Evolutionary conservation across 352 stramenopile species (phyloP).

Genomic region (Pythium dissimile): DNA sequence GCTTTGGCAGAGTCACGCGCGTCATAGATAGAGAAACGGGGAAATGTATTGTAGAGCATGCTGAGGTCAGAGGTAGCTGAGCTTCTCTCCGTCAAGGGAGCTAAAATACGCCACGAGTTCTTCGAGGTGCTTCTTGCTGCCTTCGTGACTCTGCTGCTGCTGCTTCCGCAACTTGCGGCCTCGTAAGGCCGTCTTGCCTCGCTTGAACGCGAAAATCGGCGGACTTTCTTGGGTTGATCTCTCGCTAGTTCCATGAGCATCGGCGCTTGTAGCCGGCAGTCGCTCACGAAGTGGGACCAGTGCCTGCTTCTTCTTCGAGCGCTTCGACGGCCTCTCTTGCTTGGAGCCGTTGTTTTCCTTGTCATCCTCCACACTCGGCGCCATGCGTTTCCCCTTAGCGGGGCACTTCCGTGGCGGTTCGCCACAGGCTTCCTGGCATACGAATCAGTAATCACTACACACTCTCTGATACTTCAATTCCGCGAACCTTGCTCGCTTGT

Average conservation of each 20-base stretch:
- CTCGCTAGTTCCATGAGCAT: not conserved
- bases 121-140: conserved; percentile 47
- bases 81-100: conserved; percentile 46
- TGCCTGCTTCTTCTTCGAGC: not conserved
- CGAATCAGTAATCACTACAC: not conserved
- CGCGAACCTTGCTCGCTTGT: not conserved
- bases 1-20: conserved; percentile 32
- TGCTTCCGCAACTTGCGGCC: conserved; percentile 25
- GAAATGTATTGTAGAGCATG: not conserved
- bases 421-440: not conserved
- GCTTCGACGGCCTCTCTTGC: not conserved
- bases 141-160: conserved; percentile 28
- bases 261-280: not conserved
- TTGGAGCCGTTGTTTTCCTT: conserved; percentile 16
- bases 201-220: conserved; percentile 47
- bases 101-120: conserved; percentile 65
- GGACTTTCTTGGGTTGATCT: conserved; percentile 39
- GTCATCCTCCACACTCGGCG: not conserved
- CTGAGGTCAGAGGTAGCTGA: conserved; percentile 36
- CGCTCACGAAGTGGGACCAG: not conserved
- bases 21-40: not conserved
- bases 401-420: too few species aligned
- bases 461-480: not conserved
- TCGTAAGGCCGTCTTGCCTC: conserved; percentile 40
- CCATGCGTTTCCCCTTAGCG: conserved; percentile 13